These are phyloP conservation scores for Arthrobotrys sinensis DNA, from an alignment of 2,329 filamentous ascomycete genomes.

Conservation along the genomic window DNA sequence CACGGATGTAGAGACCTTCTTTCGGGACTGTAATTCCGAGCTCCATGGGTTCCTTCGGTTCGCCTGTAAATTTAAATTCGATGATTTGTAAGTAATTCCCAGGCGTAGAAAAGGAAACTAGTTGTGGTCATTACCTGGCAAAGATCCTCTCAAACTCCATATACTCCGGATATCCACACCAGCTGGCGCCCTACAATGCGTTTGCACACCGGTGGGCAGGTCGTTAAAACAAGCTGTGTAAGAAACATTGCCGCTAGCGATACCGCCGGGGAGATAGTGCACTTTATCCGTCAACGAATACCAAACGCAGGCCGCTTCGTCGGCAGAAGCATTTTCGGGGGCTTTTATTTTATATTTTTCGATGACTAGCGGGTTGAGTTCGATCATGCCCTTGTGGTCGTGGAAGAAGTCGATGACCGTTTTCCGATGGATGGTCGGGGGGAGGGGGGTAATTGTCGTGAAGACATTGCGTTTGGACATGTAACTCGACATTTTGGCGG, in stretches of 20 bases:
- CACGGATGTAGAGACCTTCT: conserved; percentile 82
- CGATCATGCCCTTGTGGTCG: conserved; percentile 85
- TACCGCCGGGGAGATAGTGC: conserved; percentile 78
- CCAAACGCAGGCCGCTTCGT: conserved; percentile 82
- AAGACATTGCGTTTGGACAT: conserved; percentile 82
- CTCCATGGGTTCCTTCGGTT: conserved; percentile 77
- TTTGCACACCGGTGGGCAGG: conserved; percentile 80
- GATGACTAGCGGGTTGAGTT: conserved; percentile 86
- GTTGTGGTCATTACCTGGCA: conserved; percentile 68
- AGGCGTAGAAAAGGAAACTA: not conserved
- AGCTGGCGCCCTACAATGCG: conserved; percentile 86
- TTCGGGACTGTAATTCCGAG: conserved; percentile 77
- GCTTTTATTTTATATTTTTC: conserved; percentile 79
- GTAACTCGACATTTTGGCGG: conserved; percentile 44
- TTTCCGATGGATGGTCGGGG: conserved; percentile 77
- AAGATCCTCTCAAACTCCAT: conserved; percentile 81
- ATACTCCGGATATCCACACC: conserved; percentile 83
- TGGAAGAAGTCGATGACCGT: conserved; percentile 83
- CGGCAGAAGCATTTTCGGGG: conserved; percentile 76
- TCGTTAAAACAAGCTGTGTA: conserved; percentile 88
- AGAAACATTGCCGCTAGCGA: conserved; percentile 77
- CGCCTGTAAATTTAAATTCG: conserved; percentile 70
- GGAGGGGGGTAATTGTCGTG: conserved; percentile 84
- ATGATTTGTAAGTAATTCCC: not conserved
- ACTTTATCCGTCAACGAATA: conserved; percentile 85